Evolutionary conservation across 257 asterid species (phyloP).

Genomic region (Solanum piurae): DNA sequence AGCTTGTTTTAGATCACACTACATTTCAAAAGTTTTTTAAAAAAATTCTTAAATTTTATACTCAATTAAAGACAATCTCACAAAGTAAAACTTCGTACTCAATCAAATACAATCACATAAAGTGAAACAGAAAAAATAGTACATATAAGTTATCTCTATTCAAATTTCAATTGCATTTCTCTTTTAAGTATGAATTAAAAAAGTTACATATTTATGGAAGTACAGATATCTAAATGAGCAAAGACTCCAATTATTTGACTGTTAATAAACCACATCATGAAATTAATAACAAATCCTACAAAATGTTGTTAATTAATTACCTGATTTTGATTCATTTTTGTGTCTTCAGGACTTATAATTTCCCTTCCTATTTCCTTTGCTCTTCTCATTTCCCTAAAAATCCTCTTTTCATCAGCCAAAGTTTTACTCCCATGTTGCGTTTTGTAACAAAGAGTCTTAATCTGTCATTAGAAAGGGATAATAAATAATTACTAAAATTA

Average conservation of each 20-base stretch:
- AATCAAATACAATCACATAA: too few relatives aligned
- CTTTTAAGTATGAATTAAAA: background rate
- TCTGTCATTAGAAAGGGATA: background rate
- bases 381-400: background rate
- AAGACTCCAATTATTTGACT: background rate
- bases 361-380: background rate
- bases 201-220: background rate
- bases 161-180: too few relatives aligned
- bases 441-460: background rate
- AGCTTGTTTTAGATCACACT: background rate
- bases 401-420: background rate
- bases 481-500: background rate
- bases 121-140: too few relatives aligned
- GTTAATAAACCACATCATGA: background rate
- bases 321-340: background rate
- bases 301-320: background rate
- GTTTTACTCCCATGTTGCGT: background rate
- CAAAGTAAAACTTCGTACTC: too few relatives aligned
- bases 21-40: too few relatives aligned
- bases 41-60: too few relatives aligned
- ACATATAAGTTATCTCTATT: background rate
- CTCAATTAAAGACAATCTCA: too few relatives aligned
- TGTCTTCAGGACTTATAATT: background rate
- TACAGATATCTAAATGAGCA: background rate
- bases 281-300: background rate